phyloP scores from a whole-genome alignment of 805 yeast genomes.

The Ogataea minuta region DNA sequence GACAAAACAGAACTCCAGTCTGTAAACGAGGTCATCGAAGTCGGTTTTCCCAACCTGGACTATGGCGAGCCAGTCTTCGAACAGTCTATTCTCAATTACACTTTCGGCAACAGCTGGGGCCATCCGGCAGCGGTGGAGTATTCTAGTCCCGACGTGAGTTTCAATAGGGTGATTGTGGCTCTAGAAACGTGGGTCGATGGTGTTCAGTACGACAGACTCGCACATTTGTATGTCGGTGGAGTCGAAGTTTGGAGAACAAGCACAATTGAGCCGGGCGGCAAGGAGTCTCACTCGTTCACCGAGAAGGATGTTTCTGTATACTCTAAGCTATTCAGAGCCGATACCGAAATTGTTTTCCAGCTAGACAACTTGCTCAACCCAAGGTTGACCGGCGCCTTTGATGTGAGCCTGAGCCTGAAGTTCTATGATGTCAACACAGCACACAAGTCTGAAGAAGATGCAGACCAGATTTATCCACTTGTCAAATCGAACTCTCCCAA shows the following conservation, averaged over 20 bases:
- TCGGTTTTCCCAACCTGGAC: conserved; percentile 29
- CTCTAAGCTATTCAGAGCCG: conserved; percentile 45
- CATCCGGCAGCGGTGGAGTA: conserved; percentile 44
- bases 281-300: conserved; percentile 44
- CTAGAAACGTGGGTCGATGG: conserved; percentile 54
- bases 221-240: conserved; percentile 60
- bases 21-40: conserved; percentile 33
- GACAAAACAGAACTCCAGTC: neutral
- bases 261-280: conserved; percentile 73
- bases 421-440: conserved; percentile 41
- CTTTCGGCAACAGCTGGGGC: conserved; percentile 64
- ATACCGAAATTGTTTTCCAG: conserved; percentile 48
- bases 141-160: conserved; percentile 44
- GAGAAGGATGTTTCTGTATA: conserved; percentile 66
- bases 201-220: conserved; percentile 63
- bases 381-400: conserved; percentile 59
- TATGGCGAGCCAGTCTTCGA: conserved; percentile 40
- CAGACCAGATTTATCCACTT: conserved; percentile 41
- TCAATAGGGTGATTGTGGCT: conserved; percentile 52
- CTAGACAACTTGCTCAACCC: conserved; percentile 61
- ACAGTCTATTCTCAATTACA: conserved; percentile 40
- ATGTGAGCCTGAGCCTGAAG: conserved; percentile 47
- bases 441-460: conserved; percentile 31
- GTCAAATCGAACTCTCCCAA: conserved; percentile 23
- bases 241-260: conserved; percentile 80